Evolutionary conservation across 106 monocot genomes (phyloP).

Genomic region (Dendrobium huoshanense): DNA sequence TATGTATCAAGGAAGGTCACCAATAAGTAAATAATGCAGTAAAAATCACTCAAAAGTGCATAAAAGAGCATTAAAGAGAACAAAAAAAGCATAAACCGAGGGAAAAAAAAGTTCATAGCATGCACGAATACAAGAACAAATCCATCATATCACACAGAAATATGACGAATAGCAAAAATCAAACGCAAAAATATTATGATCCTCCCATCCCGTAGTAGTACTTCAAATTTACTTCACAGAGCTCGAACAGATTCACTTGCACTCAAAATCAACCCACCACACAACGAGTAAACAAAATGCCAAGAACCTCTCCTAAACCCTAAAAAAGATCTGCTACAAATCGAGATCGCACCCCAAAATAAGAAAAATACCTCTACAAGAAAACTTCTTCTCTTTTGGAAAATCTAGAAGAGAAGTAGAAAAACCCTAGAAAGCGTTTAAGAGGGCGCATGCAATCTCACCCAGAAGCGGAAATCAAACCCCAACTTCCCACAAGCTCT

Average conservation of each 20-base stretch:
- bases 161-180: no score
- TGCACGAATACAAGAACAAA: background rate
- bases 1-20: no score
- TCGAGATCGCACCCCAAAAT: background rate
- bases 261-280: background rate
- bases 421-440: background rate
- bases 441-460: background rate
- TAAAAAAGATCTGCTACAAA: background rate
- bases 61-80: background rate
- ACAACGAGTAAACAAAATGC: background rate
- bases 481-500: background rate
- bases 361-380: background rate
- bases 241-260: background rate
- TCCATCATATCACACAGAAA: background rate
- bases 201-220: no score
- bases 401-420: background rate
- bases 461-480: background rate
- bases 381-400: background rate
- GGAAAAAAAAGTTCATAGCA: background rate
- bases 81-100: background rate
- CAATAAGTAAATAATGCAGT: background rate
- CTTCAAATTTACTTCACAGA: background rate
- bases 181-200: no score
- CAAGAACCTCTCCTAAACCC: background rate
- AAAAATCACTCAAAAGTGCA: background rate